A percentile compares a stretch with the other conserved stretches of the same genome.
phyloP scores from a whole-genome alignment of 139 green algal genomes.

The Auxenochlorella pyrenoidosa region DNA sequence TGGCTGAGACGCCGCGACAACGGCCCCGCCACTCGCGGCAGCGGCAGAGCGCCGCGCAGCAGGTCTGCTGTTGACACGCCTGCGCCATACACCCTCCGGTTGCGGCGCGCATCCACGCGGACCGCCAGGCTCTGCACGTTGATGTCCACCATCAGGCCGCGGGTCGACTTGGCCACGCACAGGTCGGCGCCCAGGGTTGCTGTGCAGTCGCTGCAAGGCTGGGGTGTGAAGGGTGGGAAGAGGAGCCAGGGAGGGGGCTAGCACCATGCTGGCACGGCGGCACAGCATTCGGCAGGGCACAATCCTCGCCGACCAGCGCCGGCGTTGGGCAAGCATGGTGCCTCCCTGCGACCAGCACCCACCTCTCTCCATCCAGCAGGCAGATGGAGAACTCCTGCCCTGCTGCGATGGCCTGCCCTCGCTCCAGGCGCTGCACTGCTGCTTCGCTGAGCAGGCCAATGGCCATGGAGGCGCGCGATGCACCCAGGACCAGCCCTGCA shows the following conservation, averaged over 20 bases:
- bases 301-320: no score
- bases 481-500: no score
- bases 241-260: not conserved
- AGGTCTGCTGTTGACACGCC: not conserved
- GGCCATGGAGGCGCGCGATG: no score
- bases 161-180: not conserved
- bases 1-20: not conserved
- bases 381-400: not conserved
- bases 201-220: not conserved
- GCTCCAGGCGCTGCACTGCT: not conserved
- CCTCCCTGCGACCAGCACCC: not conserved
- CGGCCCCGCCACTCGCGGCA: not conserved
- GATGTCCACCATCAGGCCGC: not conserved
- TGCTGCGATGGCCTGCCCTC: not conserved
- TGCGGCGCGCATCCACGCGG: not conserved
- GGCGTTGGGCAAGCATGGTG: no score
- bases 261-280: no score
- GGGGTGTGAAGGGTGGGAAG: not conserved
- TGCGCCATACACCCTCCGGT: not conserved
- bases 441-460: not conserved
- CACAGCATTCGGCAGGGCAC: no score
- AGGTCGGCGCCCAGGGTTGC: not conserved
- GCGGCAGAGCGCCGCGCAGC: constrained; percentile 4
- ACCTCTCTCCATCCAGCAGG: not conserved
- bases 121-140: not conserved